Percentiles rank a stretch among this genome's conserved stretches.
Conservation (phyloP, 2,329 filamentous ascomycete species). For the Penicillium rolfsii region DNA sequence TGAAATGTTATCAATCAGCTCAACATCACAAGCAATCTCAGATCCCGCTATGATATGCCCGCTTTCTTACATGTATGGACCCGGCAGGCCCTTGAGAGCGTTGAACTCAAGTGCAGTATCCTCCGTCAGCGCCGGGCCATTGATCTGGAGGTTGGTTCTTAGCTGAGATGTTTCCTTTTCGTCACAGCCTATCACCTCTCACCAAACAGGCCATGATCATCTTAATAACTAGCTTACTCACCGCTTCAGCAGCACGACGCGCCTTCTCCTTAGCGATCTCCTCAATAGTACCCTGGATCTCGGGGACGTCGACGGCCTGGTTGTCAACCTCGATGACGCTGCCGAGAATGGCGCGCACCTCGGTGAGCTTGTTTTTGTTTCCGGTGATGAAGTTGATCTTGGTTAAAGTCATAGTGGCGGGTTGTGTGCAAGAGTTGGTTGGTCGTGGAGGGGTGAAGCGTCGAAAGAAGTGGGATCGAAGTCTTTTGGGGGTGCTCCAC, state of each 20-base stretch:
- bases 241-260: conserved; percentile 74
- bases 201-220: no score
- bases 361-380: conserved; percentile 89
- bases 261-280: conserved; percentile 91
- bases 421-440: background rate
- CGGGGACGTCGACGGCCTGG: conserved; percentile 76
- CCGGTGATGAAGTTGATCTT: conserved; percentile 91
- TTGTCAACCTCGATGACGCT: conserved; percentile 71
- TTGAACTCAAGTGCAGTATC: conserved; percentile 95
- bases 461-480: background rate
- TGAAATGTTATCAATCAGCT: conserved; percentile 44
- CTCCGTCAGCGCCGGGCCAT: conserved; percentile 89
- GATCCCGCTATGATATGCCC: background rate
- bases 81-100: conserved; percentile 86
- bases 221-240: conserved; percentile 43
- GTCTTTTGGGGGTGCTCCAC: conserved; percentile 6
- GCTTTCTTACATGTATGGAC: conserved; percentile 82
- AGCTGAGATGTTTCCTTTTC: background rate
- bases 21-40: no score
- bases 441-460: background rate
- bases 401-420: conserved; percentile 52
- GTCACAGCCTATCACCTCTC: no score
- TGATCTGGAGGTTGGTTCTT: conserved; percentile 58
- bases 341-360: conserved; percentile 85
- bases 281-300: conserved; percentile 90